Base-by-base conservation (phyloP, 176 grass and related monocot genomes). In the Eragrostis nindensis region DNA sequence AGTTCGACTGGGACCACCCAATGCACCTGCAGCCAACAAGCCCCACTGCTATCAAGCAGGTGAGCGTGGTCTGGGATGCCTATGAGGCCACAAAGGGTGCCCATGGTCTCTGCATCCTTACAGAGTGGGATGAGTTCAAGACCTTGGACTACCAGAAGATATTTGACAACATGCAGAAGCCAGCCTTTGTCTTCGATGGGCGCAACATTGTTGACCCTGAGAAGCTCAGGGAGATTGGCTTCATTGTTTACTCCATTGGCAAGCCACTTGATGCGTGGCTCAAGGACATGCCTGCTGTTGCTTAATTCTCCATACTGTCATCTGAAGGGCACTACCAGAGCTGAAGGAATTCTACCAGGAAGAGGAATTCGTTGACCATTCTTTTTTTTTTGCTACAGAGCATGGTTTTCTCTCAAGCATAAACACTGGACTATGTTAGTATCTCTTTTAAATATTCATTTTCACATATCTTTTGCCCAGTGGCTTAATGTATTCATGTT, bases 1-100 rank as follows among this genome's bases (percentile, higher is more conserved):
- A 97, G 80, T 97, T 97, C 26, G 94, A 97, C 80, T 97, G 94
- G 94, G 94, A 97, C 73, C 94, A 97, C 83, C 94, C 94, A 8
- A 89, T 93, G 74, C 90, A 97, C 83, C 91, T 97, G 50, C 94
- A 97, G 79, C 94, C 90, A 5, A 92, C 87, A 8, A 97, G 94
- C 85, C 94, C 94, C 40, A 77, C 88, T n/a, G 80, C 94, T 0
- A 83, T 91, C 47, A 97, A 97, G 90, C 90, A 97, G 86, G 94
- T 97, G 46, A 91, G 83, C 74, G 74, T 84, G 15, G 89, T 87
- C 5, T 97, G 94, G 94, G 94, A 97, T 19, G 88, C 94, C 3
- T 97, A 97, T 48, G 94, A 97, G 80, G 94, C 90, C 71, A 82
- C 86, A 80, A 93, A 97, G 80, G 86, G 80, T 2, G 90, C 94